These are phyloP conservation scores for Thuja plicata DNA, from an alignment of 83 land plant genomes.

Conservation along the genomic window DNA sequence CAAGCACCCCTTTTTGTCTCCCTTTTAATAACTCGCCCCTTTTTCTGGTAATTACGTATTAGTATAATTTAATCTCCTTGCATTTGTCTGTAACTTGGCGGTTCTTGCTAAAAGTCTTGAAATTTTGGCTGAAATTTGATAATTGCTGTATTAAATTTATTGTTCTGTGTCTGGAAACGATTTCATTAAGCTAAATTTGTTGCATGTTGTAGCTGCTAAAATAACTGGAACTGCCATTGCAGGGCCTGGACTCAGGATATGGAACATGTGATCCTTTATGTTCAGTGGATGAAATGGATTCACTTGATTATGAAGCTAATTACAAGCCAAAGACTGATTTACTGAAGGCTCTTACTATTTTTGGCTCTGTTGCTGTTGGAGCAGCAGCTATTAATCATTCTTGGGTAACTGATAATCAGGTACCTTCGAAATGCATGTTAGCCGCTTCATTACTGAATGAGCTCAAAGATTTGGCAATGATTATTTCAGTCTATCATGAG, in stretches of 20 bases:
- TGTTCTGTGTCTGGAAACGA: neutral
- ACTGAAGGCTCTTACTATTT: conserved; percentile 76
- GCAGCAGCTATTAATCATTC: conserved; percentile 85
- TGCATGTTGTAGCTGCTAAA: neutral
- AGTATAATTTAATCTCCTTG: neutral
- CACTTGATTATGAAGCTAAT: conserved; percentile 67
- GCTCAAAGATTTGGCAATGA: neutral
- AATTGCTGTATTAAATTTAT: neutral
- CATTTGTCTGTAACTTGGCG: neutral
- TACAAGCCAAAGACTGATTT: conserved; percentile 92
- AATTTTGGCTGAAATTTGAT: neutral
- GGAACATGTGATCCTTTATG: conserved; percentile 94
- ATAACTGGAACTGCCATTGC: neutral
- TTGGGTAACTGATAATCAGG: conserved; percentile 98
- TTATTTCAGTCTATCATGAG: neutral
- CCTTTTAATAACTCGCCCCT: too few species aligned
- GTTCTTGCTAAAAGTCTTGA: neutral
- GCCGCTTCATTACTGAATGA: neutral
- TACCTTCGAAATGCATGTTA: conserved; percentile 9
- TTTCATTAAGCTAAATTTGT: neutral
- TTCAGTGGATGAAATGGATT: conserved; percentile 92
- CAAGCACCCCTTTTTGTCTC: too few species aligned
- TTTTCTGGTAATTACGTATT: too few species aligned
- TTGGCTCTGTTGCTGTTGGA: conserved; percentile 63
- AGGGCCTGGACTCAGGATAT: conserved; percentile 45